Base-by-base conservation (phyloP, 305 asterid genomes). In the Salvia sclarea region DNA sequence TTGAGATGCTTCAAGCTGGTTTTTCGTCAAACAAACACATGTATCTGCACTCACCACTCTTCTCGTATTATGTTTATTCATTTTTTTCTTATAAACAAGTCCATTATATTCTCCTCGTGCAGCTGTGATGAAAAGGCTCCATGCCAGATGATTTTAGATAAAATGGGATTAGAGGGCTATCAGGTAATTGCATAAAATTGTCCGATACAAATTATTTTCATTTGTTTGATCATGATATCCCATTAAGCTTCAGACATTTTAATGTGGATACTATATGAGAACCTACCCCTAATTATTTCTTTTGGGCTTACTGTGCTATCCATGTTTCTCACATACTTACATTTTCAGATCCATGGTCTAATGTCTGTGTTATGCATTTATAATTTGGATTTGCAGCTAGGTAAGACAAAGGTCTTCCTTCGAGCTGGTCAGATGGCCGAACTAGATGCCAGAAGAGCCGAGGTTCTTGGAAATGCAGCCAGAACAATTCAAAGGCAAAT, bases 341-440 rank as follows among this genome's bases (percentile, higher is more conserved):
- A 11, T 33, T 43, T 45, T 10, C 33, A 25, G 48, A 43, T 64
- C 9, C 58, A 50, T 55, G 70, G 18, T 52, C 62, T 37, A 55
- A 75, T 60, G 21, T 53, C 21, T 21, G 43, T 60, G 28, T 20
- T 62, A 24, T 79, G 61, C 62, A 22, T 13, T 41, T 41, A 61
- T 40, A 17, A 22, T 62, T 64, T 69, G 75, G 64, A 8, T 78
- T 78, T 81, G 76, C 93, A 95, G 99, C 86, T 95, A 73, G 99
- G 99, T 73, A 95, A 83, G 84, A 86, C 97, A 48, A 95, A 95
- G 88, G 97, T 95, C 76, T 95, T 95, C 83, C 83, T 95, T 65
- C 87, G 99, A 66, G 99, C 99, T 82, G 99, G 99, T 75, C 99
- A 95, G 87, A 95, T 95, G 99, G 99, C 99, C 48, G 97, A 92